These are phyloP conservation scores for Suillus occidentalis DNA, from an alignment of 768 basidiomycete species.

Conservation along the genomic window DNA sequence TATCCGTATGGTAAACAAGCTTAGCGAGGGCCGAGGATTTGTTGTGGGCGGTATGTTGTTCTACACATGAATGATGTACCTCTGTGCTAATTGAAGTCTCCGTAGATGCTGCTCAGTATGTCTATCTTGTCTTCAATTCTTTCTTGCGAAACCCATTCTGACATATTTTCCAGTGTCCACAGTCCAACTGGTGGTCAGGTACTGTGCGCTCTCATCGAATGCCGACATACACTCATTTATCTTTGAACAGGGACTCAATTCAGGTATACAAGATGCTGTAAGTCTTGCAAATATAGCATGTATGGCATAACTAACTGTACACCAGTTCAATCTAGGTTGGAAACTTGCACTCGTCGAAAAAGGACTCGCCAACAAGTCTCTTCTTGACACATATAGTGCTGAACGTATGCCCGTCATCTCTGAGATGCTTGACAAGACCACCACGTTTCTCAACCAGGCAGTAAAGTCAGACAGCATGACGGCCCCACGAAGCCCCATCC, in stretches of 20 bases:
- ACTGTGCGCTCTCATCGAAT: background rate
- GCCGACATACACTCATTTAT: too few relatives aligned
- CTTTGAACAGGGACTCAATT: too few relatives aligned
- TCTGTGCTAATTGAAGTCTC: background rate
- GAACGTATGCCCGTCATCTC: too few relatives aligned
- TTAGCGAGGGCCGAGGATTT: background rate
- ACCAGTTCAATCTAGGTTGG: too few relatives aligned
- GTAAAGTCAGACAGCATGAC: constrained; percentile 8
- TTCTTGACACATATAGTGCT: too few relatives aligned
- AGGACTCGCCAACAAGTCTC: too few relatives aligned
- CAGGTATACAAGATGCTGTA: too few relatives aligned
- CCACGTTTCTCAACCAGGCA: constrained; percentile 11
- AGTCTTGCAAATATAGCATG: too few relatives aligned
- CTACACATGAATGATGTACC: background rate
- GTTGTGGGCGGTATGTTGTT: background rate
- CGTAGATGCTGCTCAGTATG: background rate
- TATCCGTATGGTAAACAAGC: background rate
- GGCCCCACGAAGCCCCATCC: constrained; percentile 14
- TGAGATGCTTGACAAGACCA: too few relatives aligned
- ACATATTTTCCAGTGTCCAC: background rate
- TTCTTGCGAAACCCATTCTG: background rate
- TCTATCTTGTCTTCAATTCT: background rate
- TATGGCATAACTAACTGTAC: too few relatives aligned
- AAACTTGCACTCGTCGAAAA: too few relatives aligned
- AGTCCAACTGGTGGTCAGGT: background rate